Evolutionary conservation across 768 basidiomycete species (phyloP), one percentile per base, ranked within the genome.

Genomic region (Mycena belliarum): DNA sequence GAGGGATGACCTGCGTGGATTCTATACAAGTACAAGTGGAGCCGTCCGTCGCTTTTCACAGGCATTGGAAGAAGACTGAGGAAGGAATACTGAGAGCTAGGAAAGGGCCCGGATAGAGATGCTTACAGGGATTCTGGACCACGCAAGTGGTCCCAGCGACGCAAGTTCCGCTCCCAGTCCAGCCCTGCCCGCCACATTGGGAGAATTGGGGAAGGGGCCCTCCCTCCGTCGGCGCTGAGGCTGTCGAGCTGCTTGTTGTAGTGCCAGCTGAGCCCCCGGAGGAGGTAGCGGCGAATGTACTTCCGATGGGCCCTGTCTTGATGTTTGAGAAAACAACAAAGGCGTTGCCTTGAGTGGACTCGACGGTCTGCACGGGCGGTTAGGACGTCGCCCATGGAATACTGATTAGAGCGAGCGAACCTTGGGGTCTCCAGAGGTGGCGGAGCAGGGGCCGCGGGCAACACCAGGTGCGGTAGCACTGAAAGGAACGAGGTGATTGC

Each of bases 321-420:
- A 76, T 77, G 72, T 76, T 74, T 24, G 74, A 76, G 69, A 65
- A 76, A 41, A 60, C 67, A 56, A 77, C 75, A 20, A 58, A 64
- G 41, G 68, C 65, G 58, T 46, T 62, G 47, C 68, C 54, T 50
- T 58, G 37, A 47, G 65, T 48, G 14, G 70, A 35, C 66, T 75
- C 73, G 65, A 77, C 70, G 46, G 47, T 55, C 47, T 58, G n/a
- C 18, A n/a, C 14, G 35, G 29, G 35, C 4, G n/a, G 12, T 25
- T 44, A 1, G 32, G 24, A 11, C 18, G 18, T 23, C 11, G 16
- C 3, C 14, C 18, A 38, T 18, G 46, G 21, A 21, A 26, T 43
- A 33, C 18, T 23, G 4, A 23, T 4, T 21, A 21, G 20, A 52
- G 20, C 16, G 18, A n/a, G 18, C 42, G n/a, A 18, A 71, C 66